Percentiles rank a stretch among this genome's conserved stretches.
Conservation (phyloP, 202 grass and related monocot genomes). For the Miscanthus sacchariflorus region DNA sequence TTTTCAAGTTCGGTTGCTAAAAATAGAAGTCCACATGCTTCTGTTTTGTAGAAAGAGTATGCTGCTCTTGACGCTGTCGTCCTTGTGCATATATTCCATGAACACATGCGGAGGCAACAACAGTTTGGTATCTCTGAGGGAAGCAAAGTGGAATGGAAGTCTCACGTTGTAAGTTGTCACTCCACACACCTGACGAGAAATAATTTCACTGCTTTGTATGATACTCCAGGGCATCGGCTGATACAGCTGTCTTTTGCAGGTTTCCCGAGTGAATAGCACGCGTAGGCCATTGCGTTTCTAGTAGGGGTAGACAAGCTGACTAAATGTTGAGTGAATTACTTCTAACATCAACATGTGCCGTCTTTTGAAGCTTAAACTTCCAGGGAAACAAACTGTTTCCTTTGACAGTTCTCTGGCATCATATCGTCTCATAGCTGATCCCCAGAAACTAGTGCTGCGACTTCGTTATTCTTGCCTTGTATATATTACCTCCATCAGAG, state of each 20-base stretch:
- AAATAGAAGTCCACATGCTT: conserved; percentile 5
- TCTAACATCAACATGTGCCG: background rate
- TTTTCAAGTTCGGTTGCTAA: background rate
- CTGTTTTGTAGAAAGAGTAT: conserved; percentile 83
- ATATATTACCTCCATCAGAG: conserved; percentile 33
- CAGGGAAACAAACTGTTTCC: background rate
- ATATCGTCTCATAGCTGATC: conserved; percentile 2
- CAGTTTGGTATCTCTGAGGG: conserved; percentile 63
- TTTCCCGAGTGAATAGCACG: conserved; percentile 49
- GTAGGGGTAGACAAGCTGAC: conserved; percentile 21
- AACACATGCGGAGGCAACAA: conserved; percentile 64
- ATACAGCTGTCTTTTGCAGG: conserved; percentile 26
- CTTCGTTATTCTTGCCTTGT: conserved; percentile 27
- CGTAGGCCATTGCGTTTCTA: conserved; percentile 40
- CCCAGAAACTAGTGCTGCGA: background rate
- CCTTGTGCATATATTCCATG: conserved; percentile 89
- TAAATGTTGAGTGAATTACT: background rate
- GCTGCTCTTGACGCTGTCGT: conserved; percentile 90
- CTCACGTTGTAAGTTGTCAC: conserved; percentile 76
- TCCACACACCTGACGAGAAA: background rate
- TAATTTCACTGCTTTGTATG: background rate
- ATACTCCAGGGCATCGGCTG: conserved; percentile 13
- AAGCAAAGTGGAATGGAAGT: conserved; percentile 82
- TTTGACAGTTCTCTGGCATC: conserved; percentile 13
- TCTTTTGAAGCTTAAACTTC: background rate